These are phyloP conservation scores for Hygrocybe coccinea DNA, from an alignment of 768 basidiomycete genomes.

Conservation along the genomic window DNA sequence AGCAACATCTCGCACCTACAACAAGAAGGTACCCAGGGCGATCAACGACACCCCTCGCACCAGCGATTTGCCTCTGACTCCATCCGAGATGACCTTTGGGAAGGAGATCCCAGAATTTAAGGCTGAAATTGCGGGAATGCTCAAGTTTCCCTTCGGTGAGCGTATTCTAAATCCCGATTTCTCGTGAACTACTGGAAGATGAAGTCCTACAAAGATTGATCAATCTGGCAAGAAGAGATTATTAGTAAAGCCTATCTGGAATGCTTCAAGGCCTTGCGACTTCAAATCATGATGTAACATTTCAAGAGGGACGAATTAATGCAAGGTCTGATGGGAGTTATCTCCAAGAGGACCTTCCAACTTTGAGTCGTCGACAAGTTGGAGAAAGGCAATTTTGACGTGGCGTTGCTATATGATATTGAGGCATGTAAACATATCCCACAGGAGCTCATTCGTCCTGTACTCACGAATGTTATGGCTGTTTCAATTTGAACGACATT, in stretches of 20 bases:
- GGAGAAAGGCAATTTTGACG: slow-evolving; percentile 23
- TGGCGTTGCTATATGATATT: slow-evolving; percentile 32
- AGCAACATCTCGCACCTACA: slow-evolving; percentile 27
- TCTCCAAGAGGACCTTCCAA: slow-evolving; percentile 35
- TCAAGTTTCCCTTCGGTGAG: slow-evolving; percentile 29
- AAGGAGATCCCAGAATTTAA: slow-evolving; percentile 25
- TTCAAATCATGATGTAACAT: slow-evolving; percentile 28
- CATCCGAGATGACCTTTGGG: slow-evolving; percentile 31
- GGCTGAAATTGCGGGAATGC: slow-evolving; percentile 26
- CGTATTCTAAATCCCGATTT: slow-evolving; percentile 37
- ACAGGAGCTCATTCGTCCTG: not conserved
- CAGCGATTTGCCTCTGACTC: slow-evolving; percentile 29
- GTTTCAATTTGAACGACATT: not conserved
- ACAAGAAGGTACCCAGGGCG: slow-evolving; percentile 27
- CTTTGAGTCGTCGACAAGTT: slow-evolving; percentile 33
- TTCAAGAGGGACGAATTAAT: slow-evolving; percentile 38
- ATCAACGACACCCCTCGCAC: too few species aligned
- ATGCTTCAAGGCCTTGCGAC: slow-evolving; percentile 28
- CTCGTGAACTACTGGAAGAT: slow-evolving; percentile 30
- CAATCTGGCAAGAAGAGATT: slow-evolving; percentile 22
- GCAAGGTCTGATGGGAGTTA: slow-evolving; percentile 34
- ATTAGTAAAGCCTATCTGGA: slow-evolving; percentile 12
- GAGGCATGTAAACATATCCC: slow-evolving; percentile 30
- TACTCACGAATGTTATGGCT: too few species aligned
- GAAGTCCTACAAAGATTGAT: slow-evolving; percentile 20